Evolutionary conservation across 2,329 filamentous ascomycete genomes (phyloP), one percentile per base, ranked within the genome.

Genomic region (Fusarium multiceps): DNA sequence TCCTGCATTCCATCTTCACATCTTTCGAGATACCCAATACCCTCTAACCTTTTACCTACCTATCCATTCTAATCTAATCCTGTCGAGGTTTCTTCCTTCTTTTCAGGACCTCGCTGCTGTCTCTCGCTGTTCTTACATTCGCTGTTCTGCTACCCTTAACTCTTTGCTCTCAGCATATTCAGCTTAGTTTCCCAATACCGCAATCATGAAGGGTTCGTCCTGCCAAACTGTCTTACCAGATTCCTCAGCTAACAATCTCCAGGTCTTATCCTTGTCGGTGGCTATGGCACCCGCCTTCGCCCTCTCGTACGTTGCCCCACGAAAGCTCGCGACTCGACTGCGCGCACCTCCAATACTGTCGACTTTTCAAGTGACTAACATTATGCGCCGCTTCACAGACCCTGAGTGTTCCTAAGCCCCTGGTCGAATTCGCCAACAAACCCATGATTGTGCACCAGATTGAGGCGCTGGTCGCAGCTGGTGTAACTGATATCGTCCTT

Each of bases 381-480:
- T 59, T 57, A 30, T 60, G 55, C 55, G 59, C 48, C 40, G 46
- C 66, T 56, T 64, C 54, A 30, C 80, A 97, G 93, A 99, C 95
- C 76, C 90, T 99, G 79, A 98, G 96, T 54, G 92, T 98, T 74
- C 95, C 95, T 68, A 99, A 98, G 84, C 95, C 96, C 72, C 88
- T 99, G 74, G 96, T 99, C 78, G 95, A 99, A 85, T 99, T 99
- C 79, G 94, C 90, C 79, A 99, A 99, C 88, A 95, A 96, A 85
- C 96, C 94, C 80, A 99, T 99, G 95, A 98, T 99, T 82, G 88
- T 97, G 78, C 95, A 98, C 84, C 95, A 99, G 84, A 93, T 99
- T 76, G 94, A 98, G 85, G 94, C 93, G 73, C 88, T 99, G 74
- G 95, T 96, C 74, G 92, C 90, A 65, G 95, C 94, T 63, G 95